Evolutionary conservation across 1,284 basidiomycete genomes (phyloP), one percentile per base, ranked within the genome.

Genomic region (Sporisorium exsertum): DNA sequence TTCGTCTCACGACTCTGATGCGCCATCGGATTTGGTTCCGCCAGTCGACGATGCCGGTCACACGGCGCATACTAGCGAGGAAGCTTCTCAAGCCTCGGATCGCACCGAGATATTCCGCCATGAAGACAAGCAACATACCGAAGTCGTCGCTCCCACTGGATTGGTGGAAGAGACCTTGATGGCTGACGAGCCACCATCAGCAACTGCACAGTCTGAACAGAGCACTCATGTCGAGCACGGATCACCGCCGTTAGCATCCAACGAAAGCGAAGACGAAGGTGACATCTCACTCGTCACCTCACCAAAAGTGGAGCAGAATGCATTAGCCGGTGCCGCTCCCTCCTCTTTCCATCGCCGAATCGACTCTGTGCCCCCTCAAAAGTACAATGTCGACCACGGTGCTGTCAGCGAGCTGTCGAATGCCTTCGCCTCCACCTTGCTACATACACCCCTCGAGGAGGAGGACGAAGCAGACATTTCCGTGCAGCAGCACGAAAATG

Each of bases 361-460:
- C 45, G 77, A 78, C 60, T 76, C 72, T 5, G 57, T 78, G 5
- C 77, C 77, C 18, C 77, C 73, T 13, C 62, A 76, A 52, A 72
- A 67, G 50, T 76, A 78, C 37, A 50, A 60, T 15, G 43, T 78
- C 22, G 20, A 54, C 3, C 43, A 45, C 7, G 56, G 62, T 24
- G 55, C 55, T 0, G 37, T 51, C 5, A 12, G n/a, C 26, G 55
- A 33, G 0, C 40, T 72, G 15, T 37, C 69, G 12, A 46, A 51
- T 18, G 57, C 59, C 13, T 42, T 66, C 37, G 69, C 69, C 13
- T 50, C 56, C 10, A 56, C 63, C 16, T 72, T 63, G 20, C 35
- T 66, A 13, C 40, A 56, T 0, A 35, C 45, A 5, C 18, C 65
- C 1, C 51, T 63, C 42, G 58, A 69, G 45, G 72, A 74, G 26